Percentiles rank a stretch among this genome's conserved stretches.
Evolutionary conservation across 2,329 filamentous ascomycete genomes (phyloP).

Genomic region (Juglanconis juglandina): DNA sequence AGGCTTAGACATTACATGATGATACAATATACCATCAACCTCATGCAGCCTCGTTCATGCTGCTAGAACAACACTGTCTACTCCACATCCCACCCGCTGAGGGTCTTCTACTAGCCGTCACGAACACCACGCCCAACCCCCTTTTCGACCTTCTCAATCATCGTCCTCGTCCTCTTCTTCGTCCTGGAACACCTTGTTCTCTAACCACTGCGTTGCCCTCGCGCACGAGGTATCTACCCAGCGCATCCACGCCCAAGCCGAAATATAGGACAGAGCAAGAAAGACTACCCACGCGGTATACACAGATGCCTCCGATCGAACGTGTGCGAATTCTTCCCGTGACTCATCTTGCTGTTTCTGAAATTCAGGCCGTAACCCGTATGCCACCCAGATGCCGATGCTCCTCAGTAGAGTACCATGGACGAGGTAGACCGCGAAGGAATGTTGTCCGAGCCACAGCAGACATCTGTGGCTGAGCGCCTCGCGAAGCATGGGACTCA

Average conservation of each 20-base stretch:
- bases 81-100: not conserved
- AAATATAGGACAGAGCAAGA: conserved; percentile 42
- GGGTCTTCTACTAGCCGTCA: not conserved
- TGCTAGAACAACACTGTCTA: not conserved
- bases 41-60: not conserved
- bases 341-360: conserved; percentile 34
- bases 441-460: conserved; percentile 52
- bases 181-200: conserved; percentile 44
- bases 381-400: conserved; percentile 49
- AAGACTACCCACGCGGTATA: conserved; percentile 44
- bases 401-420: conserved; percentile 52
- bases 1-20: too few species aligned
- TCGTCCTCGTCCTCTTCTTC: conserved; percentile 30
- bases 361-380: conserved; percentile 38
- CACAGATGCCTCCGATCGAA: conserved; percentile 36
- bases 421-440: conserved; percentile 52
- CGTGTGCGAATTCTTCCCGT: conserved; percentile 37
- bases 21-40: not conserved
- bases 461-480: conserved; percentile 47
- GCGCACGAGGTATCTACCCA: conserved; percentile 51
- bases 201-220: conserved; percentile 42
- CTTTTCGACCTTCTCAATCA: conserved; percentile 23
- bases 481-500: conserved; percentile 45
- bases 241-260: conserved; percentile 47
- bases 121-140: conserved; percentile 9